A percentile compares a stretch with the other conserved stretches of the same genome.
phyloP scores from a whole-genome alignment of 2,329 filamentous ascomycete species.

The Fonsecaea pugnacius region DNA sequence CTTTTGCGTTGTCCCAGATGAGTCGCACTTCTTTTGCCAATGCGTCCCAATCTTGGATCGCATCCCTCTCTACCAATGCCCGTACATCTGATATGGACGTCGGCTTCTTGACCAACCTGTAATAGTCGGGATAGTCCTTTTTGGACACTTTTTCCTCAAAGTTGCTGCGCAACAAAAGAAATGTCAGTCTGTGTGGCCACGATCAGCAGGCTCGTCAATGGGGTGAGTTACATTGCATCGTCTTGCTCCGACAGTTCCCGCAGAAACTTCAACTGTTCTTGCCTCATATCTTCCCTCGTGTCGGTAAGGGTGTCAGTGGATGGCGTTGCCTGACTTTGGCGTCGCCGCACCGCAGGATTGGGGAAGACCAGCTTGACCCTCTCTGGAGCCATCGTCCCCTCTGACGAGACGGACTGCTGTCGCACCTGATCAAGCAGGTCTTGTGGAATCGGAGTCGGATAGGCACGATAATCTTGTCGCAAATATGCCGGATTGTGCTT shows the following conservation, averaged over 20 bases:
- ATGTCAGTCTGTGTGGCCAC: slow-evolving; percentile 32
- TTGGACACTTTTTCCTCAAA: slow-evolving; percentile 70
- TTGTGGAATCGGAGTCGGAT: slow-evolving; percentile 73
- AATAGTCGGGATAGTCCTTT: slow-evolving; percentile 67
- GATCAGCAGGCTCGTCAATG: background rate
- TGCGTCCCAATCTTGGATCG: slow-evolving; percentile 80
- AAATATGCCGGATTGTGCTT: slow-evolving; percentile 84
- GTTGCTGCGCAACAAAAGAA: slow-evolving; percentile 38
- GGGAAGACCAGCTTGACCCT: slow-evolving; percentile 35
- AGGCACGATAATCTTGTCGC: slow-evolving; percentile 68
- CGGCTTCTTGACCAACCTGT: slow-evolving; percentile 78
- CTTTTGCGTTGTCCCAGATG: slow-evolving; percentile 85
- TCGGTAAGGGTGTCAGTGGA: slow-evolving; percentile 23
- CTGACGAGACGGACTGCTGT: slow-evolving; percentile 28
- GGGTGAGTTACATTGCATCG: slow-evolving; percentile 27
- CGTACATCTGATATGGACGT: slow-evolving; percentile 77
- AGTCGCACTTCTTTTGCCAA: slow-evolving; percentile 80
- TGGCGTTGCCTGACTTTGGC: slow-evolving; percentile 28
- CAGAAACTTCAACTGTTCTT: slow-evolving; percentile 31
- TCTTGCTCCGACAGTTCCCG: slow-evolving; percentile 30
- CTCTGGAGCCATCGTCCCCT: slow-evolving; percentile 21
- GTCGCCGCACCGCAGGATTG: slow-evolving; percentile 20
- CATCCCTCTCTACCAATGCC: slow-evolving; percentile 73
- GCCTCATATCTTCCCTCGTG: slow-evolving; percentile 26
- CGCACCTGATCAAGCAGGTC: slow-evolving; percentile 45